phyloP scores from a whole-genome alignment of 2,329 filamentous ascomycete species.

The Fusarium albidum region DNA sequence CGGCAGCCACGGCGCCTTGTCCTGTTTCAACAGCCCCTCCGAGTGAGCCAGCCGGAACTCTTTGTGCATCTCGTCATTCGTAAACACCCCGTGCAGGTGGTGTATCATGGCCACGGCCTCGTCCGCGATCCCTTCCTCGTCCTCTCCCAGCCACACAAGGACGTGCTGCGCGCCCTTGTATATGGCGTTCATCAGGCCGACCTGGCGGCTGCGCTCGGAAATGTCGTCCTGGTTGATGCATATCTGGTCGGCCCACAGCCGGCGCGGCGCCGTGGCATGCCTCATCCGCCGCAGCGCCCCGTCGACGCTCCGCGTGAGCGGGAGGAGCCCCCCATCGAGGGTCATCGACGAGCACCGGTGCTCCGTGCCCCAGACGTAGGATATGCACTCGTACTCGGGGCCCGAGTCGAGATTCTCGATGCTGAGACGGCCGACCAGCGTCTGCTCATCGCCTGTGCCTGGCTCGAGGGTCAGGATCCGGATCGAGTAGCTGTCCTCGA shows the following conservation, averaged over 20 bases:
- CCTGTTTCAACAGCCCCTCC: slow-evolving; percentile 41
- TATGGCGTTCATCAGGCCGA: slow-evolving; percentile 49
- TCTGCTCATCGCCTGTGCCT: slow-evolving; percentile 38
- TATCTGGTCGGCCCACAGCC: slow-evolving; percentile 51
- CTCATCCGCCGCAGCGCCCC: slow-evolving; percentile 44
- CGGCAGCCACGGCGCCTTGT: slow-evolving; percentile 42
- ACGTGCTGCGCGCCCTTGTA: slow-evolving; percentile 45
- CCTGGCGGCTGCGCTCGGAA: slow-evolving; percentile 46
- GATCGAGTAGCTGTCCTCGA: slow-evolving; percentile 34
- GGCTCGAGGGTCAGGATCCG: slow-evolving; percentile 46
- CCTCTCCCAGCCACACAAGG: slow-evolving; percentile 48
- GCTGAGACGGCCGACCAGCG: slow-evolving; percentile 40
- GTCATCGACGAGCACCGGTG: slow-evolving; percentile 33
- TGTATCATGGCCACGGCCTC: slow-evolving; percentile 42
- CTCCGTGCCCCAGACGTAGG: slow-evolving; percentile 47
- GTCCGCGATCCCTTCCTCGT: slow-evolving; percentile 39
- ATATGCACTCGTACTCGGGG: slow-evolving; percentile 45
- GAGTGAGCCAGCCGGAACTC: slow-evolving; percentile 42
- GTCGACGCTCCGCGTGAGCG: slow-evolving; percentile 43
- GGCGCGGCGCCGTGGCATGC: slow-evolving; percentile 32
- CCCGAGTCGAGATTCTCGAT: slow-evolving; percentile 35
- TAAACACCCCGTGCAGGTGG: slow-evolving; percentile 41
- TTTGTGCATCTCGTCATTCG: slow-evolving; percentile 41
- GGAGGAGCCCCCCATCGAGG: slow-evolving; percentile 35
- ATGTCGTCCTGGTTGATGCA: slow-evolving; percentile 51